Evolutionary conservation across 176 grass and related monocot genomes (phyloP), one percentile per base, ranked within the genome.

Genomic region (Carex parvula): DNA sequence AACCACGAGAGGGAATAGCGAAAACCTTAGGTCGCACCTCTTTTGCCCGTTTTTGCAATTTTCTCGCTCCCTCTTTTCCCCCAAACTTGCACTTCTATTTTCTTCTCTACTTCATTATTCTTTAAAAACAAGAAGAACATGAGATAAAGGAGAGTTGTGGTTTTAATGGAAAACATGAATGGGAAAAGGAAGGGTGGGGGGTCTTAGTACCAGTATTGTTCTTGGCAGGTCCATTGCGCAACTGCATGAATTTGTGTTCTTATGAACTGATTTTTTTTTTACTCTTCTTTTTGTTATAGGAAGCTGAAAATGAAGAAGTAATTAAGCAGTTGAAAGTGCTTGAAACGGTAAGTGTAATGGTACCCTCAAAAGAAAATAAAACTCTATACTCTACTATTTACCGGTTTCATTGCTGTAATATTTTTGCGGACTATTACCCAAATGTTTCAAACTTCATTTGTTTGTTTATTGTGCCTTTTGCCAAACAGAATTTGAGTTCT

Each of bases 231-330:
- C 24, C 24, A 32, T 64, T 29, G 62, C 26, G 3, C 62, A 64
- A 26, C 21, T 64, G 12, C 24, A 30, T 13, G 62, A 50, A 42
- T 42, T 16, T 1, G 18, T 20, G 17, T 50, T 67, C 58, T 41
- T 81, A 75, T 84, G 7, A 17, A 69, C 74, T 81, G 0, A 64
- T 79, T 55, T 79, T 85, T 64, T 81, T 83, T 66, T 84, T 79
- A 16, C 30, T 79, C 72, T 60, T 60, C 73, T 83, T 70, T 87
- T 81, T 26, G 60, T 12, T 92, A 83, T 70, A 95, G 96, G 96
- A 99, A 83, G 79, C 94, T 84, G 88, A 88, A 86, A 90, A 90
- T 17, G 33, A 84, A 84, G 93, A 93, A 90, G 91, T 99, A 80
- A 68, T 86, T 60, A 89, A 89, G 84, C 96, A 98, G 63, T 86